These are phyloP conservation scores for Dendryphion nanum DNA, from an alignment of 2,329 filamentous ascomycete genomes.

Conservation along the genomic window DNA sequence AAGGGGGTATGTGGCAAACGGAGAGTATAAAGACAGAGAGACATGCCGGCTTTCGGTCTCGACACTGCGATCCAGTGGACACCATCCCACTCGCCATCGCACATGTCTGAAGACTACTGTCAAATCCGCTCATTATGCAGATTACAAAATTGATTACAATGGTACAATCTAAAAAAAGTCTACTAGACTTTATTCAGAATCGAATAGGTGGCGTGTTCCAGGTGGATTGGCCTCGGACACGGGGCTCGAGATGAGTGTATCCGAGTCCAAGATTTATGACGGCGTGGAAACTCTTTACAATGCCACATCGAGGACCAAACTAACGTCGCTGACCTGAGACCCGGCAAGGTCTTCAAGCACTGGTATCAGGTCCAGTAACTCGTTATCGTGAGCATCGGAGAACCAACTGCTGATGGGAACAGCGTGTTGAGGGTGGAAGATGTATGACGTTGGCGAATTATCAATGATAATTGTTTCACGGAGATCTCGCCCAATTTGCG, in stretches of 20 bases:
- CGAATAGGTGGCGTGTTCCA: constrained; percentile 13
- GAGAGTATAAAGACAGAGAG: too few species aligned
- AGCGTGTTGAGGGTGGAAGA: constrained; percentile 98
- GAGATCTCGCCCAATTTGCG: constrained; percentile 91
- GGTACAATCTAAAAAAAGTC: constrained; percentile 28
- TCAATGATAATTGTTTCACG: constrained; percentile 99
- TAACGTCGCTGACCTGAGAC: constrained; percentile 88
- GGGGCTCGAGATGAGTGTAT: background rate
- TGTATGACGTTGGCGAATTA: constrained; percentile 98
- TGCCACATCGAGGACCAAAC: constrained; percentile 89
- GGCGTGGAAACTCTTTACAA: constrained; percentile 45
- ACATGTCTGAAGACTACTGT: too few species aligned
- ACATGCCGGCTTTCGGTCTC: too few species aligned
- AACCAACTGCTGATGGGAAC: constrained; percentile 99
- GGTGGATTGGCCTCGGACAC: constrained; percentile 1
- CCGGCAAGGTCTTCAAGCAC: constrained; percentile 96
- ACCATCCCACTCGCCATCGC: too few species aligned
- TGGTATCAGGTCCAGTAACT: constrained; percentile 93
- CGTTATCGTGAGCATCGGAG: constrained; percentile 98
- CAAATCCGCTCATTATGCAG: constrained; percentile 21
- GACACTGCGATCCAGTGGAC: too few species aligned
- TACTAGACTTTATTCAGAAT: constrained; percentile 14
- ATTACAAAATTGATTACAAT: constrained; percentile 42
- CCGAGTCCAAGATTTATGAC: background rate
- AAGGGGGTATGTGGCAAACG: too few species aligned